Conservation (phyloP, 2,329 filamentous ascomycete genomes). For the Aspergillus quadrilineatus region DNA sequence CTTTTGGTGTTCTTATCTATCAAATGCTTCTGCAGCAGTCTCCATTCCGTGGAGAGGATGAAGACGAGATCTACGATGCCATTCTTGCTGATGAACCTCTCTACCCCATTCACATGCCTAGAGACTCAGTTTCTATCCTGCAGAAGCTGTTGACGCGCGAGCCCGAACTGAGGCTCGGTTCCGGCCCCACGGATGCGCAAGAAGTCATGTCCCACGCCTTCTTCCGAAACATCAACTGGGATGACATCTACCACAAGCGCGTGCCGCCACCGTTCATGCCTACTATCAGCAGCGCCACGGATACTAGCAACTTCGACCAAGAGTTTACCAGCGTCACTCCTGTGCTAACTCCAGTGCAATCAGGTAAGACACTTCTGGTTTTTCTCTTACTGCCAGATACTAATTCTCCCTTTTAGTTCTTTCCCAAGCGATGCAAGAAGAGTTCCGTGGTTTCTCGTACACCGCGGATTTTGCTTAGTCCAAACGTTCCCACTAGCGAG, state of each 20-base stretch:
- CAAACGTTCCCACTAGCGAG: background rate
- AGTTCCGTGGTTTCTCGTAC: constrained; percentile 98
- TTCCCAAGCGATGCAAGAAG: constrained; percentile 98
- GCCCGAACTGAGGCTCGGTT: constrained; percentile 87
- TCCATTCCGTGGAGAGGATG: constrained; percentile 96
- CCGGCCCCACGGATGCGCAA: constrained; percentile 93
- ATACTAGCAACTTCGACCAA: constrained; percentile 99
- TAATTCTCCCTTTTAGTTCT: constrained; percentile 61
- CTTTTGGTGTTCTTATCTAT: constrained; percentile 97
- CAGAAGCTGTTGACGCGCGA: constrained; percentile 96
- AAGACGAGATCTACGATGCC: constrained; percentile 98
- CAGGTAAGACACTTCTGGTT: constrained; percentile 63
- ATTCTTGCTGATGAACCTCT: constrained; percentile 96
- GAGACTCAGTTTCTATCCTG: constrained; percentile 94
- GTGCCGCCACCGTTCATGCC: constrained; percentile 87
- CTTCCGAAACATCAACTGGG: constrained; percentile 97
- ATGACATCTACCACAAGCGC: constrained; percentile 96
- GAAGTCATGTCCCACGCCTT: constrained; percentile 99
- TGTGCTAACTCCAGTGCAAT: constrained; percentile 94
- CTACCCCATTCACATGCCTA: constrained; percentile 98
- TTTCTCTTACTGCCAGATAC: constrained; percentile 15
- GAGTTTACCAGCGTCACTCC: constrained; percentile 99
- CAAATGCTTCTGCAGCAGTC: constrained; percentile 99
- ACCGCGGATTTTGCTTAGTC: constrained; percentile 79
- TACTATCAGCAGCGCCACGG: constrained; percentile 83